A percentile compares a stretch with the other conserved stretches of the same genome.
These are phyloP conservation scores for Schizopora paradoxa DNA, from an alignment of 1,284 basidiomycete species.

Conservation along the genomic window DNA sequence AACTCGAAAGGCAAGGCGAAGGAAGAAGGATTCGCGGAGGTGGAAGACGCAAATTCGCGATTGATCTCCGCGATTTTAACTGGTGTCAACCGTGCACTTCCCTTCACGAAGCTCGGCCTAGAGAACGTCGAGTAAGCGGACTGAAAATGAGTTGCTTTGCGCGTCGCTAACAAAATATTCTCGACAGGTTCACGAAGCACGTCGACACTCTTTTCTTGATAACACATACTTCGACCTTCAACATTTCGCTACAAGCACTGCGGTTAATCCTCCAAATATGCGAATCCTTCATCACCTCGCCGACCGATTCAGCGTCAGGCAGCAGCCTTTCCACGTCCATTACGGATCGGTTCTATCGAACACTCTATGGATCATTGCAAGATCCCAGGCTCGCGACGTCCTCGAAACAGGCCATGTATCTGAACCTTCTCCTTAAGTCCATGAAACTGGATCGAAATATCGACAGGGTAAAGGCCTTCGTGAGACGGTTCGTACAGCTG, in stretches of 20 bases:
- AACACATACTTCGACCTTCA: slow-evolving; percentile 93
- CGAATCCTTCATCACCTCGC: slow-evolving; percentile 39
- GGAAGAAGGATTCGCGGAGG: slow-evolving; percentile 58
- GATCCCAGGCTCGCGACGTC: slow-evolving; percentile 80
- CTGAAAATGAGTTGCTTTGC: neutral
- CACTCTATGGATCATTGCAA: slow-evolving; percentile 84
- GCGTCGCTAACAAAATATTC: slow-evolving; percentile 10
- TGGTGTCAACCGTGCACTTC: slow-evolving; percentile 92
- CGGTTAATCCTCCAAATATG: slow-evolving; percentile 88
- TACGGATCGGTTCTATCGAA: slow-evolving; percentile 84
- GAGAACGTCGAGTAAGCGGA: slow-evolving; percentile 44
- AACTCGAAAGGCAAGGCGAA: slow-evolving; percentile 37
- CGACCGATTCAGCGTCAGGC: slow-evolving; percentile 32
- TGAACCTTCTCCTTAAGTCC: slow-evolving; percentile 93
- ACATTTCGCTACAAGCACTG: slow-evolving; percentile 92
- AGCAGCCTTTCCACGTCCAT: slow-evolving; percentile 43
- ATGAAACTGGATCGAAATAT: slow-evolving; percentile 73
- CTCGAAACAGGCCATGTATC: slow-evolving; percentile 96
- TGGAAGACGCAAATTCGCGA: slow-evolving; percentile 79
- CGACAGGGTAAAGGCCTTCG: slow-evolving; percentile 75
- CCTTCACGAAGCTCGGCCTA: slow-evolving; percentile 77
- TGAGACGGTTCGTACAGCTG: slow-evolving; percentile 85
- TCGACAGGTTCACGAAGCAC: slow-evolving; percentile 71
- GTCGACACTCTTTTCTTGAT: slow-evolving; percentile 95
- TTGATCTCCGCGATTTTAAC: slow-evolving; percentile 89